Percentiles rank a stretch among this genome's conserved stretches.
Conservation (phyloP, 2,329 filamentous ascomycete species). For the Exophiala lecanii-corni region DNA sequence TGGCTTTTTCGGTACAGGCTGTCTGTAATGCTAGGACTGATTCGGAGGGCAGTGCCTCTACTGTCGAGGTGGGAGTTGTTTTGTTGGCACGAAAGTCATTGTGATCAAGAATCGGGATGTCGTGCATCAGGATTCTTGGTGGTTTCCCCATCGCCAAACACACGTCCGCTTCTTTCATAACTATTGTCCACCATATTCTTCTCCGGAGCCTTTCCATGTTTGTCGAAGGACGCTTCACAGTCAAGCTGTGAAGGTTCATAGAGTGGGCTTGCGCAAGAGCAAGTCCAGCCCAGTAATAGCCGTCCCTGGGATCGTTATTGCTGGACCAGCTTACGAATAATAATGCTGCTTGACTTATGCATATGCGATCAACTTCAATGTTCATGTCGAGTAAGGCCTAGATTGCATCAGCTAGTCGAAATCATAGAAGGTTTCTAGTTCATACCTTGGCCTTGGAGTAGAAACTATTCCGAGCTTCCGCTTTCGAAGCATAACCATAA, state of each 20-base stretch:
- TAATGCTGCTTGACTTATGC: slow-evolving; percentile 6
- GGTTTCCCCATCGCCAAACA: slow-evolving; percentile 6
- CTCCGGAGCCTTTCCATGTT: background rate
- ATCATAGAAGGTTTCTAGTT: background rate
- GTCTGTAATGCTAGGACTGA: slow-evolving; percentile 1
- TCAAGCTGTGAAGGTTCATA: slow-evolving; percentile 1
- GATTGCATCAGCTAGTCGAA: background rate
- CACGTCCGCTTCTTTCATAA: slow-evolving; percentile 7
- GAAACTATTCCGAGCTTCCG: slow-evolving; percentile 4
- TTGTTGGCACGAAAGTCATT: slow-evolving; percentile 1
- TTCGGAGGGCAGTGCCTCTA: background rate
- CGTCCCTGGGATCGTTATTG: slow-evolving; percentile 6
- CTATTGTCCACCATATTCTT: slow-evolving; percentile 6
- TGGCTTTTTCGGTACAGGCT: slow-evolving; percentile 1
- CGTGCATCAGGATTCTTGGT: background rate
- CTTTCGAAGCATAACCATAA: slow-evolving; percentile 8
- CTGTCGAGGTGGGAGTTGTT: background rate
- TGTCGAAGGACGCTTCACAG: background rate
- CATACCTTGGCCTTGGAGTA: slow-evolving; percentile 13
- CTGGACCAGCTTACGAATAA: slow-evolving; percentile 9
- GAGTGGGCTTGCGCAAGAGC: slow-evolving; percentile 4
- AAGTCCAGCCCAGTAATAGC: slow-evolving; percentile 4
- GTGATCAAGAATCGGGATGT: slow-evolving; percentile 1
- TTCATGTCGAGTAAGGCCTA: slow-evolving; percentile 11
- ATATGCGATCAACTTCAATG: slow-evolving; percentile 6